Conservation (phyloP, 306 rosid genomes). For the Rosa lucieae region DNA sequence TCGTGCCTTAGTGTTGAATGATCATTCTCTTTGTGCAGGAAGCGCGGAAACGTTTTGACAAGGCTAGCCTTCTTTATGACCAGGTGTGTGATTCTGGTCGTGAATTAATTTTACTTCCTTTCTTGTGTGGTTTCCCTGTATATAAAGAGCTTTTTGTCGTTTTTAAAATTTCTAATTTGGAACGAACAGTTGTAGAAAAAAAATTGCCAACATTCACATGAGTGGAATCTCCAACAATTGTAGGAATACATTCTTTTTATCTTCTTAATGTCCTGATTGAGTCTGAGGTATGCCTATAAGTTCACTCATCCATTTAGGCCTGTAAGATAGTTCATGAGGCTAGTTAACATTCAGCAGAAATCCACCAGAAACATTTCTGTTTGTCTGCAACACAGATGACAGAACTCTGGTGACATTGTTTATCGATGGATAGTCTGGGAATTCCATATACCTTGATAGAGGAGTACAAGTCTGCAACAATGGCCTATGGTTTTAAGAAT, state of each 20-base stretch:
- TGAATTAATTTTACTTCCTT: conserved; percentile 14
- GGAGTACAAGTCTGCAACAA: not conserved
- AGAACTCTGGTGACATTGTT: not conserved
- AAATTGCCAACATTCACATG: not conserved
- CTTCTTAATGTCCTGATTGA: not conserved
- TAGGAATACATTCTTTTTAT: not conserved
- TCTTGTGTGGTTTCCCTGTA: conserved; percentile 15
- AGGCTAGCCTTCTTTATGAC: conserved; percentile 95
- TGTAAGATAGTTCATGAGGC: conserved; percentile 5
- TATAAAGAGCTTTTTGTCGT: not conserved
- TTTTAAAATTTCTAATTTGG: not conserved
- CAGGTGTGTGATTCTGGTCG: conserved; percentile 61
- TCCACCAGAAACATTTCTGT: not conserved
- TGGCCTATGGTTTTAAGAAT: conserved; percentile 15
- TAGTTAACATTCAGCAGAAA: conserved; percentile 7
- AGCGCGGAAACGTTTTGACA: conserved; percentile 96
- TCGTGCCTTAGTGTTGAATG: conserved; percentile 9
- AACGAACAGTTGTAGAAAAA: not conserved
- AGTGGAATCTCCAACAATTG: not conserved
- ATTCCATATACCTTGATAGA: not conserved
- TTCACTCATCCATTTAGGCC: not conserved
- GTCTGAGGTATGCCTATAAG: conserved; percentile 1
- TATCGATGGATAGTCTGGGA: not conserved
- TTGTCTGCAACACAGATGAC: not conserved
- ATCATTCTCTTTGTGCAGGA: conserved; percentile 71